Base-by-base conservation (phyloP, 2,329 filamentous ascomycete species). In the Westerdykella aurantiaca region DNA sequence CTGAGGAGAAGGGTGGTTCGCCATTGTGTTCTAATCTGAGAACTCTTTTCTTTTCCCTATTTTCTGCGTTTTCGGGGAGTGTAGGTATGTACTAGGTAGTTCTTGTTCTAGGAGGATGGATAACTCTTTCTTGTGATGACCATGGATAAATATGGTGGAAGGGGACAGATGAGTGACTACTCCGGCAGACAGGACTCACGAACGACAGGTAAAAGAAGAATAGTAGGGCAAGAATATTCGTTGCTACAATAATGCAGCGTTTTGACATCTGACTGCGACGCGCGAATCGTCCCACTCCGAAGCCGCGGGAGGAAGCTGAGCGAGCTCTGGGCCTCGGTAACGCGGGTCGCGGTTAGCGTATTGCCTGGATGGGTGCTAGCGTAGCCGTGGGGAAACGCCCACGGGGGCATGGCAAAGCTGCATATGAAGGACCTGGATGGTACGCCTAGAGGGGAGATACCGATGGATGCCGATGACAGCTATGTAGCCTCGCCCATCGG, bases 21-120 rank as follows among this genome's bases (percentile, higher is more conserved):
- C 59, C 58, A 62, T 63, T 10, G 13, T 37, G 16, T 35, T 16
- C 2, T 14, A 3, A 3, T 18, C 18, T 21, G 6, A 21, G 3
- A 21, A 16, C 13, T 35, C 33, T 14, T 18, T 16, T 35, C 13
- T 12, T 6, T 13, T 34, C 33, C 33, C 12, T 34, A 6, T 6
- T 35, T 9, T 35, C 33, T 12, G 10, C 9, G 7, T 9, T 29
- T 9, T 29, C 5, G 5, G 23, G 23, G 7, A 12, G 25, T 29
- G 4, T 7, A 29, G 11, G 7, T 9, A 21, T 21, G 18, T 3
- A 29, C 6, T 9, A 21, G 3, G 18, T 3, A 29, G 3, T 7
- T 29, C 25, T 29, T 29, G 4, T 12, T 9, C 25, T 3, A 21
- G 18, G 18, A 29, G 7, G 25, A 29, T 29, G 7, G 25, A 29